Base-by-base conservation (phyloP, 129 eudicot genomes). In the Centrapalus pauciflorus region DNA sequence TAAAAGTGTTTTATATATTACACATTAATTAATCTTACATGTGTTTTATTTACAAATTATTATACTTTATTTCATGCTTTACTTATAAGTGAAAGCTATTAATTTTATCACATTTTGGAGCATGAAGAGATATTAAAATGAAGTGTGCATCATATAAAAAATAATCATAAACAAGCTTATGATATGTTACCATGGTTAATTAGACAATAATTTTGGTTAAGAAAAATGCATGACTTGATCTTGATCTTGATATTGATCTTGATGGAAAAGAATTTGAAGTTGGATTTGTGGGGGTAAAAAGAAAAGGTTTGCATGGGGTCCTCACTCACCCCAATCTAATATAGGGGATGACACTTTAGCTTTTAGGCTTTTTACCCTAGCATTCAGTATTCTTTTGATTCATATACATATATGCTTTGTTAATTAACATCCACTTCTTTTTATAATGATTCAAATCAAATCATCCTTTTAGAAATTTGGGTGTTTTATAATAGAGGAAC, bases 381-480 rank as follows among this genome's bases (percentile, higher is more conserved):
- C 76, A 69, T 61, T 66, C 66, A 63, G 55, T 65, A 57, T 28
- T 27, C 26, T 38, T 28, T 57, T 35, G 49, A 73, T 61, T 66
- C 51, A 10, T 46, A 29, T 37, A 78, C 51, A 10, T 46, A 29
- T 37, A 78, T 40, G 27, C 61, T 20, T 65, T 55, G 64, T 54
- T 65, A 58, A 25, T 59, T 83, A 77, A 54, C 55, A 40, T 48
- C 70, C 61, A 56, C 71, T 43, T 62, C 70, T 82, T 76, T n/a
- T 76, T 70, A 70, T 73, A 66, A 28, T 55, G 68, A 66, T 81
- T 81, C 87, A 76, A 78, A 72, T 73, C 80, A 78, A 76, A 61
- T 35, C 64, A 72, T 56, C 78, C 72, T 74, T 87, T 71, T 68
- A 77, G 80, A 37, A 69, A 76, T 88, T 82, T 88, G 96, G 96